These are phyloP conservation scores for Dittrichia graveolens DNA, from an alignment of 129 eudicot genomes.

Conservation along the genomic window DNA sequence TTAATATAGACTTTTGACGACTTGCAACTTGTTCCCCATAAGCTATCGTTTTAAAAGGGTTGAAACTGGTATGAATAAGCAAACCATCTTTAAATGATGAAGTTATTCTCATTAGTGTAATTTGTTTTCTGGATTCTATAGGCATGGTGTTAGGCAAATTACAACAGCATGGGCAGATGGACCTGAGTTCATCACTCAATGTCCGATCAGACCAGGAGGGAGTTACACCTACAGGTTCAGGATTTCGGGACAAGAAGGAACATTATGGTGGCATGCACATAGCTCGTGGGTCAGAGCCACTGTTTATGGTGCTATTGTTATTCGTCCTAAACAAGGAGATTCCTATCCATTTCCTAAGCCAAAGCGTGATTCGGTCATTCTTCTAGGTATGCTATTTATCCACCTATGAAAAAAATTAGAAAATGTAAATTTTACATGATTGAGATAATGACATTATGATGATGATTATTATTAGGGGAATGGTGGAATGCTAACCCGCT, in stretches of 20 bases:
- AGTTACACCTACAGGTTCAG: slow-evolving; percentile 85
- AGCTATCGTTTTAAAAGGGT: no score
- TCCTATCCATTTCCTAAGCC: slow-evolving; percentile 90
- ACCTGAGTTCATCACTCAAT: slow-evolving; percentile 92
- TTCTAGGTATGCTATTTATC: slow-evolving; percentile 56
- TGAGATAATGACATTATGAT: background rate
- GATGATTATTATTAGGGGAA: slow-evolving; percentile 59
- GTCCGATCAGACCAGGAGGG: slow-evolving; percentile 93
- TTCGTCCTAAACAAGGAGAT: slow-evolving; percentile 76
- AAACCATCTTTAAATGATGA: background rate
- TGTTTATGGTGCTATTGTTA: slow-evolving; percentile 82
- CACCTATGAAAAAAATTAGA: background rate
- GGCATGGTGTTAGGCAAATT: slow-evolving; percentile 94
- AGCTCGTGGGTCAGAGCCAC: slow-evolving; percentile 98
- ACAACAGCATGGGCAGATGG: slow-evolving; percentile 99
- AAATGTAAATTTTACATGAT: background rate
- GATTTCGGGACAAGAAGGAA: slow-evolving; percentile 93
- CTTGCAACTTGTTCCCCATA: background rate
- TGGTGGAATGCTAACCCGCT: slow-evolving; percentile 96
- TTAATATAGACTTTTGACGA: background rate
- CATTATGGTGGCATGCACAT: slow-evolving; percentile 99
- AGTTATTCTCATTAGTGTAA: background rate
- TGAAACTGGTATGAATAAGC: background rate
- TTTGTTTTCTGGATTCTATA: slow-evolving; percentile 21
- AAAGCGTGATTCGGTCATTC: slow-evolving; percentile 69